Conservation (phyloP, 345 rosid genomes). For the Eucalyptus camaldulensis region DNA sequence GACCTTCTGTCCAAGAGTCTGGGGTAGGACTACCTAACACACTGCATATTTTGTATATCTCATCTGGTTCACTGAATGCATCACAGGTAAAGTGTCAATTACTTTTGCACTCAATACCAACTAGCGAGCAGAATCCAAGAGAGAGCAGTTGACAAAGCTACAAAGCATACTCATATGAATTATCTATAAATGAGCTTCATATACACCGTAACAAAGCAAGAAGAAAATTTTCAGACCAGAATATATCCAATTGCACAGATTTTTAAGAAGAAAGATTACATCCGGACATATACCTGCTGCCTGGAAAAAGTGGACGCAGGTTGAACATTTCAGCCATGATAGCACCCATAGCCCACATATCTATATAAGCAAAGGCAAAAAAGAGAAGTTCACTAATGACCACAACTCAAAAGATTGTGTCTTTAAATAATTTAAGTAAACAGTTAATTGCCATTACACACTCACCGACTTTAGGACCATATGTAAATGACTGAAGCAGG, state of each 20-base stretch:
- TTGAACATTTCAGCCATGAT: conserved; percentile 82
- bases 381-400: not conserved
- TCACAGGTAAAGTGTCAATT: not conserved
- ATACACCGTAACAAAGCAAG: not conserved
- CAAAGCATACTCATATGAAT: not conserved
- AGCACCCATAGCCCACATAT: conserved; percentile 99
- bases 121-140: not conserved
- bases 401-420: not conserved
- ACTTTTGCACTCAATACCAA: not conserved
- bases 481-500: conserved; percentile 67
- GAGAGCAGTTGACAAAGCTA: not conserved
- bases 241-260: not conserved
- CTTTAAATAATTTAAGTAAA: not conserved
- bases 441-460: not conserved
- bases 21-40: conserved; percentile 76
- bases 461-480: conserved; percentile 89
- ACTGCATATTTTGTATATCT: conserved; percentile 85
- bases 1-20: conserved; percentile 83
- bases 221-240: not conserved
- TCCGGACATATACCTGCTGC: conserved; percentile 39
- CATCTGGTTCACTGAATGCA: conserved; percentile 84
- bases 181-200: not conserved
- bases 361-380: conserved; percentile 11
- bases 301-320: conserved; percentile 88
- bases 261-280: not conserved